Percentiles rank a stretch among this genome's conserved stretches.
phyloP scores from a whole-genome alignment of 2,329 filamentous ascomycete species.

The Arthrinium puccinioides region DNA sequence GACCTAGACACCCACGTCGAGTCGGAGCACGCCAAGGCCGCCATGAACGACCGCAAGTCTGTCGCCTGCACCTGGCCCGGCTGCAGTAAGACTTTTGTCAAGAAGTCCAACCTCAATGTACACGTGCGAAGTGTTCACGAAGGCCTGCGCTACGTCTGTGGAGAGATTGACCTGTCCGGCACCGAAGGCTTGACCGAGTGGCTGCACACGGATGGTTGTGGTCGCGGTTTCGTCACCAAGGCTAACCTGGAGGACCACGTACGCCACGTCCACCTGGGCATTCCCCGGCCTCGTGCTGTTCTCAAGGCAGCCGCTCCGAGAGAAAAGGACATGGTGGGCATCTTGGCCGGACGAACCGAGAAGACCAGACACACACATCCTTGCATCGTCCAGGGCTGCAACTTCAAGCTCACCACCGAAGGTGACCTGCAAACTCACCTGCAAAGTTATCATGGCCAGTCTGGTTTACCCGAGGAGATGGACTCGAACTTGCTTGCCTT shows the following conservation, averaged over 20 bases:
- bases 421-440: slow-evolving; percentile 43
- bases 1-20: slow-evolving; percentile 74
- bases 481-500: no score
- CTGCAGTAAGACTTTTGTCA: slow-evolving; percentile 74
- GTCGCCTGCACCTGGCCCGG: slow-evolving; percentile 59
- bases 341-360: slow-evolving; percentile 32
- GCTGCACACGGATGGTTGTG: slow-evolving; percentile 63
- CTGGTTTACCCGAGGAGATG: no score
- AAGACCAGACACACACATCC: slow-evolving; percentile 33
- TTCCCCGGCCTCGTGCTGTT: slow-evolving; percentile 30
- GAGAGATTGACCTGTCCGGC: slow-evolving; percentile 52
- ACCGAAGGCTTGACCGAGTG: slow-evolving; percentile 56
- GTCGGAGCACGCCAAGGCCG: slow-evolving; percentile 60
- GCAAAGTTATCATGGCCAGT: slow-evolving; percentile 17
- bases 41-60: slow-evolving; percentile 55
- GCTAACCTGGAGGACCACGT: slow-evolving; percentile 77
- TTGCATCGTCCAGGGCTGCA: slow-evolving; percentile 36
- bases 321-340: slow-evolving; percentile 29
- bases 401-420: slow-evolving; percentile 39
- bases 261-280: slow-evolving; percentile 70
- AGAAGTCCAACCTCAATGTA: slow-evolving; percentile 72
- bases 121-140: slow-evolving; percentile 75
- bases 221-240: slow-evolving; percentile 69
- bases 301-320: slow-evolving; percentile 15
- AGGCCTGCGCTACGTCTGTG: slow-evolving; percentile 73